Base-by-base conservation (phyloP, 1,284 basidiomycete genomes). In the Trichosporon sp. region DNA sequence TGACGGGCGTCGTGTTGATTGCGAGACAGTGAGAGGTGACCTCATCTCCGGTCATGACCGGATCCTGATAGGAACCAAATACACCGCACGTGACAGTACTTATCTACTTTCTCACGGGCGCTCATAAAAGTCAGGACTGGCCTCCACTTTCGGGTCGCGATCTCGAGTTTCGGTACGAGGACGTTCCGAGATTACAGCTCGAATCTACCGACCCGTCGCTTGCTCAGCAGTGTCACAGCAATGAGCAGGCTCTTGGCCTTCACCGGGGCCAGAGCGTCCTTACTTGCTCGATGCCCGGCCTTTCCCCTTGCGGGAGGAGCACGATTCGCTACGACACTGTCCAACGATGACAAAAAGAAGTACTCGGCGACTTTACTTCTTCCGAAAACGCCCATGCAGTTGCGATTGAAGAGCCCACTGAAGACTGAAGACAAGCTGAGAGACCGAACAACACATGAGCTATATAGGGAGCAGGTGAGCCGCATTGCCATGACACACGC, bases 381-480 rank as follows among this genome's bases (percentile, higher is more conserved):
- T 4, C 95, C 95, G 0, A 89, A 87, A 74, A 96, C 95, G 0
- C 70, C 82, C 0, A 92, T 99, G 74, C 87, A 91, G 0, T 83
- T 95, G 61, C 86, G 90, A 77, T 83, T 86, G 9, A 87, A 92
- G 73, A 86, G 88, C 2, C 82, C 84, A 9, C 86, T 87, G 63
- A 85, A 85, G 36, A 88, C 90, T 64, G 80, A 83, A 23, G 81
- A 83, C 37, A 64, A 62, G 19, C 89, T 89, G 71, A 84, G 86
- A 60, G 77, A 81, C 36, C 84, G 87, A 68, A 92, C 90, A 1
- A 89, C 89, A 36, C 86, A 88, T 33, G 85, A 86, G 2, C 83
- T 99, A 13, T 99, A 99, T 76, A 81, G 82, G 29, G 90, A 89
- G 88, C 96, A 99, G 88, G 93, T 61, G 10, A 32, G 56, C 8